Evolutionary conservation across 2,329 filamentous ascomycete genomes (phyloP), one percentile per base, ranked within the genome.

Genomic region (Pezizomycotina sp.): DNA sequence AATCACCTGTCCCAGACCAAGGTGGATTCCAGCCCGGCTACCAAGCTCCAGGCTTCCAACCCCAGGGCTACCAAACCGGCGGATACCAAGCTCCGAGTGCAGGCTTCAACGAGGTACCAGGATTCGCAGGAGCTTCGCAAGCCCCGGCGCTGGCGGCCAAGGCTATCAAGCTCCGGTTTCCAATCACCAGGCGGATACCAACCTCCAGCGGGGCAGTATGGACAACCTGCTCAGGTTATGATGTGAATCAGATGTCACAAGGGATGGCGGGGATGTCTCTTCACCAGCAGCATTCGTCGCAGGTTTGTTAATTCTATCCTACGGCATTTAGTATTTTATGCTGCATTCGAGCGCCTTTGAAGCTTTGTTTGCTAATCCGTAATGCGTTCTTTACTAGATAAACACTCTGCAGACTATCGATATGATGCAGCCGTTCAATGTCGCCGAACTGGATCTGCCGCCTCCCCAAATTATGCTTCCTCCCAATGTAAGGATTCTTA

Each of bases 381-480:
- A 27, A 26, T 13, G 21, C 12, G 26, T 16, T 18, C 6, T 16
- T 38, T 35, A 30, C 36, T 27, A 36, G 36, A 14, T 33, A 35
- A 28, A 35, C 41, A 27, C 40, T 27, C 23, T 44, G 24, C 41
- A 44, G 24, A 37, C 41, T 10, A 34, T 83, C 27, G 89, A 98
- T 56, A 68, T 98, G 43, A 68, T 92, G 52, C 81, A 92, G 60
- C 84, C 86, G 16, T 92, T 98, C 62, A 86, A 92, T 56, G 83
- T 92, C 50, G 74, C 77, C 31, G 89, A 95, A 62, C 63, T 98
- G 47, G 86, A 95, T 52, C 69, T 84, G 43, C 81, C 84, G 28
- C 89, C 89, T 21, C 89, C 89, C 40, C 77, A 82, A 10, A 91
- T 92, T 52, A 72, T 92, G 50, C 65, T 98, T 26, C 89, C 89